Percentiles rank a stretch among this genome's conserved stretches.
Evolutionary conservation across 78 protist genomes (phyloP).

Genomic region (Anaeramoeba flamelloides): DNA sequence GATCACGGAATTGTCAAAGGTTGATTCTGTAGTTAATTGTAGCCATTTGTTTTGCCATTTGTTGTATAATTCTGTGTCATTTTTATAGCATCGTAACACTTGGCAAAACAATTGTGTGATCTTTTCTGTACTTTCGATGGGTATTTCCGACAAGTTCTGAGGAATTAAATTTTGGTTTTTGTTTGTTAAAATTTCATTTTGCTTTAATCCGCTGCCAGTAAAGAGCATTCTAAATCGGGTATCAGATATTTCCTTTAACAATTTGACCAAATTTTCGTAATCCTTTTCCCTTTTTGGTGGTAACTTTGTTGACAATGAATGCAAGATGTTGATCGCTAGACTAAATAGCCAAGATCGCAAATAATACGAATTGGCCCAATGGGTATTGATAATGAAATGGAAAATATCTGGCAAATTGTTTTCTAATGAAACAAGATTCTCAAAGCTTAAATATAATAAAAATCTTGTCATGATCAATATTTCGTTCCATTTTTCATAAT

Average conservation of each 20-base stretch:
- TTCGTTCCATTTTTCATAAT: conserved; percentile 24
- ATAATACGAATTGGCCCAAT: conserved; percentile 13
- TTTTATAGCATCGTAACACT: conserved; percentile 13
- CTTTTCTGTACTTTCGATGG: too few species aligned
- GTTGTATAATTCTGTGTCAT: not conserved
- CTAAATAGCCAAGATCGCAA: conserved; percentile 23
- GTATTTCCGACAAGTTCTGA: too few species aligned
- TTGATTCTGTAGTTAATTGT: conserved; percentile 6
- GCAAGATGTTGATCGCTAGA: conserved; percentile 25
- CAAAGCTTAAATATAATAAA: conserved; percentile 24
- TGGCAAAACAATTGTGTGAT: too few species aligned
- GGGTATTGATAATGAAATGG: conserved; percentile 15
- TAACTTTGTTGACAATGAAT: conserved; percentile 32
- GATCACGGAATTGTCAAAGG: conserved; percentile 31
- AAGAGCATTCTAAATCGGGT: too few species aligned
- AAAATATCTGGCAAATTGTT: conserved; percentile 27
- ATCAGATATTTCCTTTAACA: too few species aligned
- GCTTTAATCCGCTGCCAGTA: too few species aligned
- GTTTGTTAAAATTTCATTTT: too few species aligned
- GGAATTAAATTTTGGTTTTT: too few species aligned
- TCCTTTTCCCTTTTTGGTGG: not conserved
- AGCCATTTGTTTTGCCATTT: conserved; percentile 27
- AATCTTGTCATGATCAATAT: conserved; percentile 26
- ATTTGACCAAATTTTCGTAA: too few species aligned
- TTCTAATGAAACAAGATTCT: conserved; percentile 26